Base-by-base conservation (phyloP, 1,284 basidiomycete species). In the Ceratobasidium sp. region DNA sequence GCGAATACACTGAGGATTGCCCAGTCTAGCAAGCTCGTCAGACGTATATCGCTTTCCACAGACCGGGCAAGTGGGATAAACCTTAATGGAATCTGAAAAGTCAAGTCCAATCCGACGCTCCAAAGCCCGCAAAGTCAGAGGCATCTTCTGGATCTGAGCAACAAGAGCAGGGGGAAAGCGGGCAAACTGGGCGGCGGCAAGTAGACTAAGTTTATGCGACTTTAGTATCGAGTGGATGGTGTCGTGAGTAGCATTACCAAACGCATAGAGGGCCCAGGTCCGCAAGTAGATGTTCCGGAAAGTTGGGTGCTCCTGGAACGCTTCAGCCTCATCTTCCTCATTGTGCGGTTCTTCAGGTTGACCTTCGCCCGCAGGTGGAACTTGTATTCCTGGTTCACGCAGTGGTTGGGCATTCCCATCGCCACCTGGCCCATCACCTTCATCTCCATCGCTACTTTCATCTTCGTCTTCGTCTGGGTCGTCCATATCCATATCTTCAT, bases 41-140 rank as follows among this genome's bases (percentile, higher is more conserved):
- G 48, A 2, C 4, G 69, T 71, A 33, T 71, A 71, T 3, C 69
- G 42, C 44, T 59, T 71, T 15, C 69, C 56, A 23, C 69, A 71
- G 3, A 20, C 3, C 15, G 52, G 67, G 28, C 67, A 57, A 7
- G 57, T 3, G 6, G 67, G 38, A 12, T 69, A 69, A 17, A 69
- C 33, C 23, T 17, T 40, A 3, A 56, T 23, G 17, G 50, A n/a
- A n/a, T 69, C 12, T 7, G 28, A 40, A 26, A 69, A 40, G 13
- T 57, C 54, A 50, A 69, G 56, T 13, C 67, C 67, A 20, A 69
- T 23, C 20, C 38, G 50, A 3, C 52, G 67, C 52, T 69, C 50
- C 2, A 69, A 52, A 9, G 67, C 12, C 17, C 52, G 33, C 13
- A 69, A 38, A 6, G 67, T 69, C 2, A 20, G 42, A 13, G 65